Evolutionary conservation across 441 rosid species (phyloP), one percentile per base, ranked within the genome.

Genomic region (Populus hybrid): DNA sequence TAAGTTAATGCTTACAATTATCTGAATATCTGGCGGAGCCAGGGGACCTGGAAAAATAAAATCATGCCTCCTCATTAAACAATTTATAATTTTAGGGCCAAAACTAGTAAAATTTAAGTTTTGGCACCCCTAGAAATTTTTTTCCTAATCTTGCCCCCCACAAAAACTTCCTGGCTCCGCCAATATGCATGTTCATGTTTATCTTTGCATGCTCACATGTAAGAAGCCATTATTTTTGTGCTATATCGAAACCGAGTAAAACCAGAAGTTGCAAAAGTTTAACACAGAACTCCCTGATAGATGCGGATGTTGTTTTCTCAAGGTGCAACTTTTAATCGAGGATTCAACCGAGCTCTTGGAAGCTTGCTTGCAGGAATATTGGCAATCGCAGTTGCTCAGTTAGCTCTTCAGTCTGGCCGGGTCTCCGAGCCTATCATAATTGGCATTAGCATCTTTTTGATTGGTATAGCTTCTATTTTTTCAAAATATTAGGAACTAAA

Each of bases 281-380:
- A 10, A 7, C 14, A 16, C 32, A 30, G 9, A 30, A 11, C 16
- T 21, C 10, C 38, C 70, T 28, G 30, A 21, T 65, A 7, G 24
- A 7, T 20, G 24, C 23, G 69, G 28, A 8, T 46, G 66, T 72
- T 67, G 70, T 61, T 78, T 75, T 72, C 70, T 76, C 18, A 61
- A 89, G 95, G 95, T 71, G 81, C 90, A 74, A 91, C 95, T 7
- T 91, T 91, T 71, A 89, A 88, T 75, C 84, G 90, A 81, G 94
- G 93, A 78, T 88, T 91, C 88, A 91, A 91, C 80, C 89, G 93
- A 69, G 91, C 88, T 42, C 82, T 91, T 38, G 92, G 93, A 40
- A 89, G 93, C 88, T 70, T 88, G 84, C 89, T 89, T 38, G 91
- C 95, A 2, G 93, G 90, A 61, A 78, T 91, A 53, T 78, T 91